A percentile compares a stretch with the other conserved stretches of the same genome.
phyloP scores from a whole-genome alignment of 768 basidiomycete genomes.

The Stropharia rugosoannulata region DNA sequence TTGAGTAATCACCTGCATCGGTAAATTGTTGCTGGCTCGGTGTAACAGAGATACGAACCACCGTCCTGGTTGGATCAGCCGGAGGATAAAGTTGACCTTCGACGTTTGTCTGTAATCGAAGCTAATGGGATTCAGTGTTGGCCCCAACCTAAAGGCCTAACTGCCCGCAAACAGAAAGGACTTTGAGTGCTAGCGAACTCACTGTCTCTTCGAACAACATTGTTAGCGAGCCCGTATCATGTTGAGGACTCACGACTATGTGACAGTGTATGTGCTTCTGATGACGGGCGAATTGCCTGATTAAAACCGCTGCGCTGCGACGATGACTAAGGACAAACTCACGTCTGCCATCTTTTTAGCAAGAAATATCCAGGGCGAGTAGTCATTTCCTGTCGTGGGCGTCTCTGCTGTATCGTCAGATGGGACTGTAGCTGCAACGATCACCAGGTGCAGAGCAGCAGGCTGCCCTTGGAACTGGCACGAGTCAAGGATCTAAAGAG shows the following conservation, averaged over 20 bases:
- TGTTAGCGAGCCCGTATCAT: constrained; percentile 44
- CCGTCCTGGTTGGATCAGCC: constrained; percentile 31
- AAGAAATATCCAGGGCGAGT: constrained; percentile 39
- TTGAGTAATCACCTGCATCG: constrained; percentile 25
- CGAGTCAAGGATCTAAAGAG: constrained; percentile 33
- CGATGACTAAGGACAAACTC: constrained; percentile 15
- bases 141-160: constrained; percentile 10
- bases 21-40: constrained; percentile 17
- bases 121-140: constrained; percentile 27
- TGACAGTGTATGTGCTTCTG: constrained; percentile 60
- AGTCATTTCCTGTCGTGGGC: constrained; percentile 16
- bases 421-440: constrained; percentile 53
- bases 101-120: constrained; percentile 36
- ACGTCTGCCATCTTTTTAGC: constrained; percentile 47
- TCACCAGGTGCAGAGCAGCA: constrained; percentile 47
- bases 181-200: constrained; percentile 17
- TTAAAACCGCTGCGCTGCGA: constrained; percentile 15
- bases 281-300: neutral
- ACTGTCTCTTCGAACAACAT: constrained; percentile 50
- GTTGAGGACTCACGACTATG: constrained; percentile 48
- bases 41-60: constrained; percentile 45
- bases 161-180: constrained; percentile 14
- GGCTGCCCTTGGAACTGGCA: constrained; percentile 27
- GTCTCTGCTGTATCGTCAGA: constrained; percentile 28
- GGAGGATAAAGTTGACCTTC: constrained; percentile 44